A percentile compares a stretch with the other conserved stretches of the same genome.
Evolutionary conservation across 139 green algal genomes (phyloP).

Genomic region (Microglena sp.): DNA sequence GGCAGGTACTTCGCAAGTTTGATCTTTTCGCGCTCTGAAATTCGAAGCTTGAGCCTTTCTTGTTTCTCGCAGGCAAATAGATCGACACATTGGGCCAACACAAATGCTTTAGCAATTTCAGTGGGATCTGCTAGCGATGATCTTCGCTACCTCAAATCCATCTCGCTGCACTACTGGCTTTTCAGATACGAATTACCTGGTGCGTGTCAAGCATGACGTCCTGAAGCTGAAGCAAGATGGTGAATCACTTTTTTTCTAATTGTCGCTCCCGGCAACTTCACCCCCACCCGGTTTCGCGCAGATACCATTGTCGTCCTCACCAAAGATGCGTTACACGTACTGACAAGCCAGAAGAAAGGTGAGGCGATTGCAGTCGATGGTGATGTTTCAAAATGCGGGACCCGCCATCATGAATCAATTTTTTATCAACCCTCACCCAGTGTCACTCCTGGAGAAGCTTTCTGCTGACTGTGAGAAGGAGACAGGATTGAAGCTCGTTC

Average conservation of each 20-base stretch:
- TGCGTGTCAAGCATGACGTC: slow-evolving; percentile 12
- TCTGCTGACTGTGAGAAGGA: slow-evolving; percentile 2
- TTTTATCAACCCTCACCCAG: neutral
- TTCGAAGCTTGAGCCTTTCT: neutral
- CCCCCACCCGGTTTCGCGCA: no score
- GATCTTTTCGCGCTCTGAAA: neutral
- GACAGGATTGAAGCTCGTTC: slow-evolving; percentile 34
- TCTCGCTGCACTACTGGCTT: slow-evolving; percentile 85
- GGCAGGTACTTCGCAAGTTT: slow-evolving; percentile 30
- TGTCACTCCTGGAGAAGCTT: neutral
- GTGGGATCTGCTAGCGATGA: slow-evolving; percentile 44
- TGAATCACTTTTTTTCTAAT: no score
- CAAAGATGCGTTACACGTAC: slow-evolving; percentile 51
- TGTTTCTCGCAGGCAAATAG: slow-evolving; percentile 23
- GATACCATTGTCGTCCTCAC: slow-evolving; percentile 87
- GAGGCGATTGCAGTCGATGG: slow-evolving; percentile 35
- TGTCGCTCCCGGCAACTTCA: no score
- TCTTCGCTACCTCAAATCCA: slow-evolving; percentile 85
- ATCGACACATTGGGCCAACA: slow-evolving; percentile 20
- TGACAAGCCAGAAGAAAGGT: slow-evolving; percentile 86
- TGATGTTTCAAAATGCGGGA: no score
- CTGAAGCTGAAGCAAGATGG: no score
- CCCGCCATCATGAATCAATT: no score
- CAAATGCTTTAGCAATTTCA: slow-evolving; percentile 26
- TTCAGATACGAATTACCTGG: slow-evolving; percentile 90